Evolutionary conservation across 805 yeast species (phyloP).

Genomic region (Diddensiella transvaalensis): DNA sequence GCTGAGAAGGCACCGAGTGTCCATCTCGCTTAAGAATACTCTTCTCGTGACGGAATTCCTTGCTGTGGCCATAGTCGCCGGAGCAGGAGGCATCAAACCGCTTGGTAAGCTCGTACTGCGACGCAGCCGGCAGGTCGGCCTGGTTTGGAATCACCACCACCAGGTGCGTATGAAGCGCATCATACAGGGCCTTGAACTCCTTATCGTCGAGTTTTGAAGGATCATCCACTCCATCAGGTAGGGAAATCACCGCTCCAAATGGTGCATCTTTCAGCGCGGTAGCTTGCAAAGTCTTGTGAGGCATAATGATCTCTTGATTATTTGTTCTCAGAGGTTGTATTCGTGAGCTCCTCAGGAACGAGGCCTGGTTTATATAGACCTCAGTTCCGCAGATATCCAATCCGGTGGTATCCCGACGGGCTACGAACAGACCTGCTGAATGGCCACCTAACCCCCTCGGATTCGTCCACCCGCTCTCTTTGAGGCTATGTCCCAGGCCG

Average conservation of each 20-base stretch:
- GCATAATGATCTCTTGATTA: too few species aligned
- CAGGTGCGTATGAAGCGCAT: slow-evolving; percentile 63
- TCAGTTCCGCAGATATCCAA: too few species aligned
- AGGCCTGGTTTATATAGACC: too few species aligned
- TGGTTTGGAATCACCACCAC: slow-evolving; percentile 75
- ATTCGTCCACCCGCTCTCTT: too few species aligned
- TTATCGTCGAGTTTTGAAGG: slow-evolving; percentile 63
- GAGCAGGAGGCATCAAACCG: slow-evolving; percentile 70
- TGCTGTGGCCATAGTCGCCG: slow-evolving; percentile 83
- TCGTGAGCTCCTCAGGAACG: too few species aligned
- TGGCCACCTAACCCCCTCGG: too few species aligned
- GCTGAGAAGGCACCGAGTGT: slow-evolving; percentile 70
- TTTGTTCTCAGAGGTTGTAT: too few species aligned
- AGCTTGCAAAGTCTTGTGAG: slow-evolving; percentile 26
- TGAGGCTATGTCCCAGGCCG: too few species aligned
- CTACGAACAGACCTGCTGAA: too few species aligned
- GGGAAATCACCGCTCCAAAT: slow-evolving; percentile 63
- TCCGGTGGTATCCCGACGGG: too few species aligned
- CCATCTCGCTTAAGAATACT: slow-evolving; percentile 80
- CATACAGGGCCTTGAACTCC: slow-evolving; percentile 59
- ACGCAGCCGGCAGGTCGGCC: slow-evolving; percentile 61
- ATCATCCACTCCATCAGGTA: slow-evolving; percentile 70
- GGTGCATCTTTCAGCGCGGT: slow-evolving; percentile 49
- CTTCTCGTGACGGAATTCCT: slow-evolving; percentile 61
- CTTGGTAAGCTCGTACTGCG: slow-evolving; percentile 72